phyloP scores from a whole-genome alignment of 1,284 basidiomycete genomes.

The Tranzscheliella williamsii region DNA sequence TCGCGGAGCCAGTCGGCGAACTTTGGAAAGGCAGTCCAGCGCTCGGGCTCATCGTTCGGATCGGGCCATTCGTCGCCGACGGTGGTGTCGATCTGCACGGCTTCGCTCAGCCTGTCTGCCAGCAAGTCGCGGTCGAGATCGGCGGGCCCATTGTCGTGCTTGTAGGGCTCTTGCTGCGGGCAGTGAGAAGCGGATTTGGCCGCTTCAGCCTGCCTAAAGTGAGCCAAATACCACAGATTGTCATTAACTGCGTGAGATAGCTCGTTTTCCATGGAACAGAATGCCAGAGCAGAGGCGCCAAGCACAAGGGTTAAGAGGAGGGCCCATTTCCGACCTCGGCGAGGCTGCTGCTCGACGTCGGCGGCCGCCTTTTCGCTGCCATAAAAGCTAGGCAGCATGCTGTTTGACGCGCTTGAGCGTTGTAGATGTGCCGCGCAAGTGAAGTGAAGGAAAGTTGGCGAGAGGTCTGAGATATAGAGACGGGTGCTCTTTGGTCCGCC shows the following conservation, averaged over 20 bases:
- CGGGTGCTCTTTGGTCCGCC: too few species aligned
- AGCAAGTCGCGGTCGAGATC: slow-evolving; percentile 25
- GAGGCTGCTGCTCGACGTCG: neutral
- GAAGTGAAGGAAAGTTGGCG: too few species aligned
- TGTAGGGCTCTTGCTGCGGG: slow-evolving; percentile 30
- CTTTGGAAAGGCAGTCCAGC: slow-evolving; percentile 38
- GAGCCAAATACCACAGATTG: slow-evolving; percentile 14
- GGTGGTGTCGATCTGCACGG: slow-evolving; percentile 50
- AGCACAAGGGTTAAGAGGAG: slow-evolving; percentile 13
- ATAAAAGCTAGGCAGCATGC: neutral
- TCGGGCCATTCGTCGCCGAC: slow-evolving; percentile 45
- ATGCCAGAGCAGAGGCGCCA: slow-evolving; percentile 9
- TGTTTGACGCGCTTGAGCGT: neutral
- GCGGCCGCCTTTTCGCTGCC: slow-evolving; percentile 8
- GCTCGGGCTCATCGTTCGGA: slow-evolving; percentile 30
- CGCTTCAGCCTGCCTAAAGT: slow-evolving; percentile 4
- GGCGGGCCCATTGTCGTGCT: slow-evolving; percentile 26
- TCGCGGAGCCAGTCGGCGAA: slow-evolving; percentile 42
- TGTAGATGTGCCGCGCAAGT: too few species aligned
- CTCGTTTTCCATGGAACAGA: slow-evolving; percentile 23
- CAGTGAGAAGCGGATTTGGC: slow-evolving; percentile 7
- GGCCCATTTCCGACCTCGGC: slow-evolving; percentile 8
- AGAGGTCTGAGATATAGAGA: too few species aligned
- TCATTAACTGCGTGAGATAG: slow-evolving; percentile 25
- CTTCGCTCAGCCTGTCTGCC: slow-evolving; percentile 36